Percentiles rank a stretch among this genome's conserved stretches.
phyloP scores from a whole-genome alignment of 331 rosid species.

The Spiraea crenata region DNA sequence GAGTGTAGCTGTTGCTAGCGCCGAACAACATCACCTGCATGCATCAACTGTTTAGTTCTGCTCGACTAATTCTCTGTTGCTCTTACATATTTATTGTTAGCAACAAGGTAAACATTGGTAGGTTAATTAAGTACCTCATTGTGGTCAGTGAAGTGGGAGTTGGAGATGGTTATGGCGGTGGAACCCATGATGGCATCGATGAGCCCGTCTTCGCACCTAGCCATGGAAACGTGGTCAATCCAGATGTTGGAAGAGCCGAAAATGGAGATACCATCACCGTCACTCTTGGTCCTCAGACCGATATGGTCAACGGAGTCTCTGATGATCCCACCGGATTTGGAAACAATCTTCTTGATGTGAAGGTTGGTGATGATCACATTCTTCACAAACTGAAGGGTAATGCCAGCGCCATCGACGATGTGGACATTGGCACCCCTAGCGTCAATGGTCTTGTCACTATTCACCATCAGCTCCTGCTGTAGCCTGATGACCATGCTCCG shows the following conservation, averaged over 20 bases:
- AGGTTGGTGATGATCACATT: constrained; percentile 67
- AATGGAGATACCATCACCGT: constrained; percentile 83
- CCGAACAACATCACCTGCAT: constrained; percentile 81
- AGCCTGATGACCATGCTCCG: constrained; percentile 54
- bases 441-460: constrained; percentile 65
- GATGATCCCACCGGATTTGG: constrained; percentile 46
- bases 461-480: constrained; percentile 58
- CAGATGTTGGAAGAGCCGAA: constrained; percentile 73
- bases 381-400: constrained; percentile 54
- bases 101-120: too few relatives aligned
- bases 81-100: too few relatives aligned
- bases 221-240: constrained; percentile 87
- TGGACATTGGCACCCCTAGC: constrained; percentile 59
- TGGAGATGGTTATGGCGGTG: constrained; percentile 82
- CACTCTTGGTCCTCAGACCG: constrained; percentile 59
- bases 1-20: constrained; percentile 37
- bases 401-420: constrained; percentile 61
- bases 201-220: constrained; percentile 51
- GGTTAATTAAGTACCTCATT: constrained; percentile 7
- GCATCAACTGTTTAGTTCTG: background rate
- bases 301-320: constrained; percentile 43
- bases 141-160: constrained; percentile 69
- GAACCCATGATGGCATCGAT: constrained; percentile 74
- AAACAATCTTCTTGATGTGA: constrained; percentile 43
- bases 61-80: too few relatives aligned